Evolutionary conservation across 306 rosid species (phyloP).

Genomic region (Castanopsis chinensis): DNA sequence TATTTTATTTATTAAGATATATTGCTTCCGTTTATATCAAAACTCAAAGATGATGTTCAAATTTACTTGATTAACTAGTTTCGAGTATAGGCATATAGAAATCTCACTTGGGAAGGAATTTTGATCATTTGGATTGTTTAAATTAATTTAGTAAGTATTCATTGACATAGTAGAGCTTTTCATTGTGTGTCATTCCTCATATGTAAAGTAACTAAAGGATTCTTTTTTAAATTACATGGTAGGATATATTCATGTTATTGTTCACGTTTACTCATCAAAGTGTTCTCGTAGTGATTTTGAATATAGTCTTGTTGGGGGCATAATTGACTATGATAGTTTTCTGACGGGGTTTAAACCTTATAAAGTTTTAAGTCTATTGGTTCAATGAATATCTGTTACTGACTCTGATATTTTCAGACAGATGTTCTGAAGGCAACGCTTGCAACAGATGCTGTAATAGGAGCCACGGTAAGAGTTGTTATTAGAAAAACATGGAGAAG

Average conservation of each 20-base stretch:
- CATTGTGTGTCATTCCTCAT: not conserved
- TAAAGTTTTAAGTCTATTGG: not conserved
- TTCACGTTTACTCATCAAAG: not conserved
- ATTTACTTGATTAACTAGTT: not conserved
- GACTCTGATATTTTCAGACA: constrained; percentile 44
- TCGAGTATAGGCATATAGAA: not conserved
- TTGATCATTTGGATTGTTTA: not conserved
- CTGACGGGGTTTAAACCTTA: not conserved
- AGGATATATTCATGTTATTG: not conserved
- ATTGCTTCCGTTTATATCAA: not conserved
- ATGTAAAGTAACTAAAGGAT: not conserved
- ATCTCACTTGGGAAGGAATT: constrained; percentile 1
- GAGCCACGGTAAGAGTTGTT: constrained; percentile 62
- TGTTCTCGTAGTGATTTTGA: constrained; percentile 1
- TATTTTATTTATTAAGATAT: not conserved
- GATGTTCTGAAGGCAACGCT: constrained; percentile 95
- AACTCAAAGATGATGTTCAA: not conserved
- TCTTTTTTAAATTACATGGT: constrained; percentile 1
- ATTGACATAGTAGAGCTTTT: not conserved
- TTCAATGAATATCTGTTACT: constrained; percentile 8
- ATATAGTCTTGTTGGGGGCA: not conserved
- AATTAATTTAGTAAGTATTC: not conserved
- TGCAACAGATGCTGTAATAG: constrained; percentile 91
- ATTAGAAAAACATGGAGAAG: not conserved
- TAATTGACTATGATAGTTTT: not conserved